Evolutionary conservation across 2,329 filamentous ascomycete genomes (phyloP).

Genomic region (Diaporthe velutina): DNA sequence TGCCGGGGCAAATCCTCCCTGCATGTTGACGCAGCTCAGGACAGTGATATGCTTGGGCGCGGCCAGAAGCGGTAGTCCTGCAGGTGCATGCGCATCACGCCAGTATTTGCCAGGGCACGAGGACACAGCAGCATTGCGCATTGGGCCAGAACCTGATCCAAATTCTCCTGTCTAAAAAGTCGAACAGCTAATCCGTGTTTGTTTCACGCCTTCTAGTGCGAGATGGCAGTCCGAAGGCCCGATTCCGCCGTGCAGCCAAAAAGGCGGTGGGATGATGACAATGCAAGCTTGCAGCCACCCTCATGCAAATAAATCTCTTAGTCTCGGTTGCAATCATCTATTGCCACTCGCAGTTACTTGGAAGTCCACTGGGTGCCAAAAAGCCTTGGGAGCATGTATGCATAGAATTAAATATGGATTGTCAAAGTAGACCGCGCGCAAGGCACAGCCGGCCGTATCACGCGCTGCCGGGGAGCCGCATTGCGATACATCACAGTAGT

Average conservation of each 20-base stretch:
- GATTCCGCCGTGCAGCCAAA: neutral
- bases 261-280: slow-evolving; percentile 32
- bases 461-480: slow-evolving; percentile 13
- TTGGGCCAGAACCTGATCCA: neutral
- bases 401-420: slow-evolving; percentile 18
- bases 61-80: slow-evolving; percentile 26
- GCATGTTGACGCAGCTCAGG: slow-evolving; percentile 13
- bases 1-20: slow-evolving; percentile 28
- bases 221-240: slow-evolving; percentile 7
- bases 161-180: neutral
- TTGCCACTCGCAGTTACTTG: neutral
- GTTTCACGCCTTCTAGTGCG: slow-evolving; percentile 21
- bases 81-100: slow-evolving; percentile 19
- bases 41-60: slow-evolving; percentile 2
- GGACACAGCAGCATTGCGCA: slow-evolving; percentile 6
- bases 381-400: neutral
- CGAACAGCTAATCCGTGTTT: slow-evolving; percentile 1
- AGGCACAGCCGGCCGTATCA: neutral
- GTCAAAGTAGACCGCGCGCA: slow-evolving; percentile 12
- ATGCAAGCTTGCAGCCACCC: slow-evolving; percentile 18
- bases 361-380: neutral
- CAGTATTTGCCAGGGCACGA: slow-evolving; percentile 27
- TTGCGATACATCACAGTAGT: neutral
- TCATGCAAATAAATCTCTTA: slow-evolving; percentile 8
- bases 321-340: neutral